These are phyloP conservation scores for Cadophora sp. DNA, from an alignment of 2,329 filamentous ascomycete genomes.

Conservation along the genomic window DNA sequence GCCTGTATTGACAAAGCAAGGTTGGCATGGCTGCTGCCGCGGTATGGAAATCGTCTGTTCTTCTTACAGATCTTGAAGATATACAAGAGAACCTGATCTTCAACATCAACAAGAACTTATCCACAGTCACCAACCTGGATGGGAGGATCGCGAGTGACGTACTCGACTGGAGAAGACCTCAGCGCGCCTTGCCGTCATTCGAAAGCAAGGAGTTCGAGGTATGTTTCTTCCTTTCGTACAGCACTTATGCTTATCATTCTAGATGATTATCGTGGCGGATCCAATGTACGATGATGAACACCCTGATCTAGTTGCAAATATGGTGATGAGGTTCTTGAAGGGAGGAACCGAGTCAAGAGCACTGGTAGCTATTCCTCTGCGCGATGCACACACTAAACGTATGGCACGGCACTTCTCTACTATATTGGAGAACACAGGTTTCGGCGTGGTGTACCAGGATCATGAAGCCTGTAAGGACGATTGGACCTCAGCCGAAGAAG, in stretches of 20 bases:
- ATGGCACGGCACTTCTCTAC: conserved; percentile 69
- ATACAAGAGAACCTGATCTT: conserved; percentile 82
- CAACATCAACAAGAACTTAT: conserved; percentile 73
- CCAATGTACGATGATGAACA: conserved; percentile 87
- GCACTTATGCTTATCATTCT: conserved; percentile 27
- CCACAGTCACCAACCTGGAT: conserved; percentile 54
- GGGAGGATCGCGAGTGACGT: conserved; percentile 67
- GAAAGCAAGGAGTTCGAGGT: conserved; percentile 51
- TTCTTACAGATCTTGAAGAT: conserved; percentile 82
- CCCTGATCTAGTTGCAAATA: conserved; percentile 73
- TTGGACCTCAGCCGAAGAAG: conserved; percentile 62
- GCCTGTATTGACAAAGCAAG: conserved; percentile 13
- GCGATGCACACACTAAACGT: conserved; percentile 69
- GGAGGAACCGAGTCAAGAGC: conserved; percentile 63
- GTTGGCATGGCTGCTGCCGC: conserved; percentile 86
- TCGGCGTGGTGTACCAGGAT: conserved; percentile 63
- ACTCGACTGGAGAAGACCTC: conserved; percentile 60
- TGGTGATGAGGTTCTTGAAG: conserved; percentile 72
- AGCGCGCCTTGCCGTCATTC: conserved; percentile 48
- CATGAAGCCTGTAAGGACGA: conserved; percentile 74
- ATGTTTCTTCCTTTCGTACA: conserved; percentile 14
- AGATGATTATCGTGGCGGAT: conserved; percentile 85
- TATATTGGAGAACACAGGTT: conserved; percentile 62
- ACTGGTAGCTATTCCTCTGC: conserved; percentile 80
- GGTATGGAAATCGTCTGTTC: conserved; percentile 69